A percentile compares a stretch with the other conserved stretches of the same genome.
These are phyloP conservation scores for Mycena alexandri DNA, from an alignment of 768 basidiomycete species.

Conservation along the genomic window DNA sequence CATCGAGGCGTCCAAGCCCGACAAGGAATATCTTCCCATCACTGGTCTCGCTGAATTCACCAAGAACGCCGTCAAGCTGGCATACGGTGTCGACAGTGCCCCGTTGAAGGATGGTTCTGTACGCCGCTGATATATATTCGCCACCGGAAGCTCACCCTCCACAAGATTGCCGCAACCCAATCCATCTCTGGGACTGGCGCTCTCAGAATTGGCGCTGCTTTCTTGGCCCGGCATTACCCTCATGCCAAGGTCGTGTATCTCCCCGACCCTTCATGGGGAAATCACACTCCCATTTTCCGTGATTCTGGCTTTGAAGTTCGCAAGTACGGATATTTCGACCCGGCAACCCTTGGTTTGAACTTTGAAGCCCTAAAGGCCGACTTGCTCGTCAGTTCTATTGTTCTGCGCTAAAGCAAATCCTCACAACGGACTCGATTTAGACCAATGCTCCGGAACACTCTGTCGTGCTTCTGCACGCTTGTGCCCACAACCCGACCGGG, in stretches of 20 bases:
- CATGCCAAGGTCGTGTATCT: slow-evolving; percentile 91
- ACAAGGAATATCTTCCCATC: slow-evolving; percentile 98
- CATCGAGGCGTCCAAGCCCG: slow-evolving; percentile 71
- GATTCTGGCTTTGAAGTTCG: slow-evolving; percentile 96
- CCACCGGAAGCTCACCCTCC: slow-evolving; percentile 30
- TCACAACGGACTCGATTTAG: slow-evolving; percentile 37
- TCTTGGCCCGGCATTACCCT: slow-evolving; percentile 91
- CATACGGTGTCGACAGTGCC: slow-evolving; percentile 86
- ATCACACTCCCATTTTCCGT: slow-evolving; percentile 93
- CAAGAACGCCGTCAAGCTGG: slow-evolving; percentile 87
- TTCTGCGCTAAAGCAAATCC: background rate
- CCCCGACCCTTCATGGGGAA: slow-evolving; percentile 96
- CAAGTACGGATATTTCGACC: slow-evolving; percentile 94
- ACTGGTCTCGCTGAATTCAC: slow-evolving; percentile 91
- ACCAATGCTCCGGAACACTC: slow-evolving; percentile 81
- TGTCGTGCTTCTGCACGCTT: slow-evolving; percentile 93
- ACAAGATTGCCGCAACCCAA: slow-evolving; percentile 87
- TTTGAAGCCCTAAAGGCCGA: slow-evolving; percentile 92
- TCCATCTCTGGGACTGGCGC: slow-evolving; percentile 99
- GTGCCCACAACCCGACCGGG: slow-evolving; percentile 99
- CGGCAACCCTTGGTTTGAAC: slow-evolving; percentile 91
- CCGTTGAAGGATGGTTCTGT: slow-evolving; percentile 82
- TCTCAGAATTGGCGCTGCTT: slow-evolving; percentile 93
- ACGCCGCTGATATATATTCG: slow-evolving; percentile 47
- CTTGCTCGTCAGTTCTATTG: slow-evolving; percentile 68